These are phyloP conservation scores for Ophiostoma quercus DNA, from an alignment of 2,329 filamentous ascomycete genomes.

Conservation along the genomic window DNA sequence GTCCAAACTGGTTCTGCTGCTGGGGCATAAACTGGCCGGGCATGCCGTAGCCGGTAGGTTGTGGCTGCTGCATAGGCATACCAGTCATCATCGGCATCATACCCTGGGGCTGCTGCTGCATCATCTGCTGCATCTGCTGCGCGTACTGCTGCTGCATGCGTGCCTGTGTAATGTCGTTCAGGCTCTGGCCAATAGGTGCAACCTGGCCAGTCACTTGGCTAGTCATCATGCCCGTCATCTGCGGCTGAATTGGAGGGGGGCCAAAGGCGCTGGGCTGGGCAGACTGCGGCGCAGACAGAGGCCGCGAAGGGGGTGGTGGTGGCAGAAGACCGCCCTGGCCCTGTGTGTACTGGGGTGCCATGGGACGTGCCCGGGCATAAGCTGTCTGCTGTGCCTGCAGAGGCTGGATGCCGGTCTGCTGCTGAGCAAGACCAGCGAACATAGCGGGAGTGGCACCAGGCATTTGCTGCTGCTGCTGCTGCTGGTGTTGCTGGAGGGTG, in stretches of 20 bases:
- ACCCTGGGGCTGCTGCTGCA: slow-evolving; percentile 33
- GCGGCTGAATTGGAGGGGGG: slow-evolving; percentile 70
- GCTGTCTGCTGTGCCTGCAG: slow-evolving; percentile 38
- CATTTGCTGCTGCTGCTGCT: slow-evolving; percentile 34
- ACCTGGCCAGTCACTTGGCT: slow-evolving; percentile 56
- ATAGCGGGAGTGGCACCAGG: slow-evolving; percentile 55
- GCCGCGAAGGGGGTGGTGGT: slow-evolving; percentile 63
- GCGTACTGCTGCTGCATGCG: slow-evolving; percentile 58
- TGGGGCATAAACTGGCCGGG: slow-evolving; percentile 41
- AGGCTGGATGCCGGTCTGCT: slow-evolving; percentile 43
- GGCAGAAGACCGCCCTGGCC: slow-evolving; percentile 62
- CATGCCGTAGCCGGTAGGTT: slow-evolving; percentile 36
- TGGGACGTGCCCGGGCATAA: slow-evolving; percentile 61
- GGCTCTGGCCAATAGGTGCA: slow-evolving; percentile 68
- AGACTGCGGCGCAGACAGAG: slow-evolving; percentile 82
- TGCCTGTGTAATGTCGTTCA: slow-evolving; percentile 66
- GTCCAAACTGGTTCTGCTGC: slow-evolving; percentile 38
- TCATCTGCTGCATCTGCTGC: slow-evolving; percentile 37
- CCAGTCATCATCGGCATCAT: slow-evolving; percentile 49
- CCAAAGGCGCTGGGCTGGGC: slow-evolving; percentile 68
- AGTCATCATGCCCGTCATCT: slow-evolving; percentile 79
- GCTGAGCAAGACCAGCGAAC: slow-evolving; percentile 47
- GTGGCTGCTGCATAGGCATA: slow-evolving; percentile 29
- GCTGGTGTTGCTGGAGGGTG: slow-evolving; percentile 32
- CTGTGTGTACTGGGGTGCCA: slow-evolving; percentile 59